Base-by-base conservation (phyloP, 805 yeast species). In the Saturnispora halmiae region DNA sequence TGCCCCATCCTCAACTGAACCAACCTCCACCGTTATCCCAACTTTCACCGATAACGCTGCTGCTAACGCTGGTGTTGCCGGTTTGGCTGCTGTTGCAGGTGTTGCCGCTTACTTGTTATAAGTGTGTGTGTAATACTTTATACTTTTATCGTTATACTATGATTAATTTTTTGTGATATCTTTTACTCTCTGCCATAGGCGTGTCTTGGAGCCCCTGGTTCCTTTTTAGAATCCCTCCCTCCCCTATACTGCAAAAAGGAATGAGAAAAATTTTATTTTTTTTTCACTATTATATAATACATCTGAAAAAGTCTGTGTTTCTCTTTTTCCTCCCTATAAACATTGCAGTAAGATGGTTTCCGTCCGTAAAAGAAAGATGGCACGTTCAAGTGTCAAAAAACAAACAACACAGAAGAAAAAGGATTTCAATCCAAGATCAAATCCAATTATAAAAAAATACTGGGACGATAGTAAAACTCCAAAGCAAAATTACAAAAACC, bases 381-480 rank as follows among this genome's bases (percentile, higher is more conserved):
- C 77, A 41, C 75, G 81, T 49, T 77, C 90, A 29, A 72, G 85
- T 43, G 72, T 77, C 69, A 50, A 85, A 82, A 62, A 75, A 72
- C 51, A 76, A 92, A 24, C 73, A 92, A 59, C 70, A 78, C 49
- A 58, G 36, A 85, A 85, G 57, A 88, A 77, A 51, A 73, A 82
- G 56, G 70, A 79, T 50, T 65, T 79, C 44, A 77, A 77, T 46
- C 75, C 83, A 25, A 69, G 70, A 36, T 69, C 83, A 0, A 85
- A 86, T 55, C 83, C 94, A 2, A 74, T 92, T 47, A 82, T 92
- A 47, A 94, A 86, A 4, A 83, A 77, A 26, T 73, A 87, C 59
- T 92, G 98, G 98, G 95, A 92, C 61, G 73, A 77, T 44, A 72
- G 73, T 10, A 67, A 80, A 42, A 88, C 97, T 0, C 64, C 88